Evolutionary conservation across 2,329 filamentous ascomycete species (phyloP), one percentile per base, ranked within the genome.

Genomic region (Lasiodiplodia hormozganensis): DNA sequence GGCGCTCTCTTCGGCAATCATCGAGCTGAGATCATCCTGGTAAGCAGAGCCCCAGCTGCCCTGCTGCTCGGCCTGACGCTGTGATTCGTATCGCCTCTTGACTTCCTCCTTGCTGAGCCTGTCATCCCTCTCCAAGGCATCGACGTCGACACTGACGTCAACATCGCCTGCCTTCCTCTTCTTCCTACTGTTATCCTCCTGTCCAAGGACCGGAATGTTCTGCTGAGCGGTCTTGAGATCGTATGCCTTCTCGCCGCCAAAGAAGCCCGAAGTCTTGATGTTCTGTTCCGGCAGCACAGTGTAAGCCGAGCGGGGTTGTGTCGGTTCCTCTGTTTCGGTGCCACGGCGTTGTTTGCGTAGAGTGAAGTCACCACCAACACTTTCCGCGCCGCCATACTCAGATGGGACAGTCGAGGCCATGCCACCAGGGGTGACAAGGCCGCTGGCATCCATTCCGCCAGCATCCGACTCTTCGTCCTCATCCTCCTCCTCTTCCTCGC

Each of bases 81-180:
- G 84, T 40, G 85, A 89, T 69, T 98, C 94, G 75, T 96, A 99
- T 76, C 90, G 87, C 75, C 87, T 89, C 78, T 87, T 88, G 74
- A 99, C 79, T 73, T 94, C 92, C 31, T 97, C 94, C 79, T 95
- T 97, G 80, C 87, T 91, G 75, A 98, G 86, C 54, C 90, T 92
- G 73, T 93, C 93, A 70, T 90, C 87, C 51, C 87, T 85, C 71
- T 88, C 88, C 70, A 99, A 80, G 47, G 91, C 87, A 76, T 98
- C 95, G 5, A 93, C 88, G 74, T 98, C 94, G 71, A 99, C 89
- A 28, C 94, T 93, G 34, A 98, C 91, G 73, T 99, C 96, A 28
- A 99, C 88, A 78, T 99, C 96, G 51, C 95, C 96, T 4, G 92
- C 94, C 86, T 97, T 97, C 47, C 83, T 76, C 88, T 98, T 99